Conservation (phyloP, 192 early-diverging fungal species). For the Entomortierella chlamydospora region DNA sequence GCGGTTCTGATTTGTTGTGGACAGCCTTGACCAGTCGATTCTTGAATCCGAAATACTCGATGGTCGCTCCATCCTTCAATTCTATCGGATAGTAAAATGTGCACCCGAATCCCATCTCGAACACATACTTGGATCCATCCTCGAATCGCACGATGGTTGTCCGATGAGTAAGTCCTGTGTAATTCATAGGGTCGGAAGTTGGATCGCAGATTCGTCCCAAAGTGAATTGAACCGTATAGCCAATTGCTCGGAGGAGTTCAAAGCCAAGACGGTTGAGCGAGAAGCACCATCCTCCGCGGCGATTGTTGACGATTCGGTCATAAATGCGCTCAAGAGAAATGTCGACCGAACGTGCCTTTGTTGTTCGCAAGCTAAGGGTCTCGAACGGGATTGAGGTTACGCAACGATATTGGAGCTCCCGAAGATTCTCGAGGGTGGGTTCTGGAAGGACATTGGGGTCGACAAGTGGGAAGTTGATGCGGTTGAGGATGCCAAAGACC, state of each 20-base stretch:
- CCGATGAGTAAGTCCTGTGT: slow-evolving; percentile 16
- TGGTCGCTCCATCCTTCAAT: slow-evolving; percentile 12
- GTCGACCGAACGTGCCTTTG: slow-evolving; percentile 13
- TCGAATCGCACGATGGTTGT: slow-evolving; percentile 19
- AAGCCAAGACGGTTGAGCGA: slow-evolving; percentile 21
- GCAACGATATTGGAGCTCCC: slow-evolving; percentile 22
- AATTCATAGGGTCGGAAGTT: not conserved
- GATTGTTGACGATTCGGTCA: slow-evolving; percentile 20
- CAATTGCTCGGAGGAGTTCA: slow-evolving; percentile 12
- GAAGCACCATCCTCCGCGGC: slow-evolving; percentile 43
- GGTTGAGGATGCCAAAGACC: slow-evolving; percentile 20
- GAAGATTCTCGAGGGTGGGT: slow-evolving; percentile 24
- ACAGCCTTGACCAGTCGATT: slow-evolving; percentile 5
- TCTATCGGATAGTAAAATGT: slow-evolving; percentile 11
- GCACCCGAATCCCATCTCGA: slow-evolving; percentile 28
- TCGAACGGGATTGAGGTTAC: slow-evolving; percentile 37
- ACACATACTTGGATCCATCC: slow-evolving; percentile 26
- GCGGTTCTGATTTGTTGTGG: slow-evolving; percentile 2
- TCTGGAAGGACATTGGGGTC: slow-evolving; percentile 13
- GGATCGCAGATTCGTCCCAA: slow-evolving; percentile 28
- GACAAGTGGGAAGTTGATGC: slow-evolving; percentile 18
- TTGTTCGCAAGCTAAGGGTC: slow-evolving; percentile 19
- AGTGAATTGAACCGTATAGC: slow-evolving; percentile 12
- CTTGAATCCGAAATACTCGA: slow-evolving; percentile 21
- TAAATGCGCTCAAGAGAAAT: slow-evolving; percentile 25